Evolutionary conservation across 2,329 filamentous ascomycete genomes (phyloP), one percentile per base, ranked within the genome.

Genomic region (Penicillium hesseltinei): DNA sequence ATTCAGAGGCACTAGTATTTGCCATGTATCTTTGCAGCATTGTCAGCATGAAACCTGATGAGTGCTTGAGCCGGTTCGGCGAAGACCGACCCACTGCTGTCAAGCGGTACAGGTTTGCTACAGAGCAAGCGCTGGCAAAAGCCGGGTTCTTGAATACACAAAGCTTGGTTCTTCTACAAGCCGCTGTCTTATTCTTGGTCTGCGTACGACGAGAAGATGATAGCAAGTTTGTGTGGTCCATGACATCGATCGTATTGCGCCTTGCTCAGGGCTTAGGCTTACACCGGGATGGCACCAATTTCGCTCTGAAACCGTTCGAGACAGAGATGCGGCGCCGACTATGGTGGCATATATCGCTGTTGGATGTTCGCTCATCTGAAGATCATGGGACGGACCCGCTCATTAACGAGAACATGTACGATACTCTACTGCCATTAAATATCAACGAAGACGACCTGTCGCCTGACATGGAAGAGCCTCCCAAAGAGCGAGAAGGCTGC

Each of bases 111-210:
- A 82, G 85, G 9, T 86, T 87, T 65, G 85, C 80, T 2, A 73
- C 84, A 3, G 85, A 88, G 65, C 86, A 88, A 66, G 84, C 84
- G 2, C 74, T 89, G 44, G 82, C 86, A 4, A 79, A 83, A 49
- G 85, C 86, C 8, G 83, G 85, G 60, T 81, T 89, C 50, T 68
- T 89, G 2, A 84, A 81, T 55, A 86, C 83, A 8, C 82, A 86
- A 56, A 86, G 86, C 66, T 75, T 85, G 21, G 75, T 85, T 38
- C 80, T 88, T 10, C 72, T 89, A 17, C 86, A 88, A 69, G 83
- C 86, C 0, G 81, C 86, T 38, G 76, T 85, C 10, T 73, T 88
- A 36, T 88, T 87, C 66, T 70, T 89, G 25, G 82, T 86, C 43
- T 69, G 73, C 78, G 61, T 77, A 11, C 74, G 74, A 47, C 69